Evolutionary conservation across 371 early-diverging fungal species (phyloP).

Genomic region (Apophysomyces sp.): DNA sequence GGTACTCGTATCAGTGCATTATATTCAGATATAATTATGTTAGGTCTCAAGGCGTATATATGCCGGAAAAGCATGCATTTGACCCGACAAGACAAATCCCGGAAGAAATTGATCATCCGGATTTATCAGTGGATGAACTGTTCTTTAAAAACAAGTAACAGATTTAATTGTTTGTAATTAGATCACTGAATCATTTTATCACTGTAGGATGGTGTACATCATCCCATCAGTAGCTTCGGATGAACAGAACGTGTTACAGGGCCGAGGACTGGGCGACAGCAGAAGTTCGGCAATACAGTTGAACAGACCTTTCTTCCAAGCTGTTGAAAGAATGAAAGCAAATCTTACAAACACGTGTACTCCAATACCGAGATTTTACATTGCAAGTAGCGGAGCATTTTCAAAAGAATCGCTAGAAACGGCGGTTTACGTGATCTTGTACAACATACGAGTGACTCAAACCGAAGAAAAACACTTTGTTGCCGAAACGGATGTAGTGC

Average conservation of each 20-base stretch:
- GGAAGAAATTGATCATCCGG: neutral
- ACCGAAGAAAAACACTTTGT: conserved; percentile 19
- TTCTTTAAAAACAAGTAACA: neutral
- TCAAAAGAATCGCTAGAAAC: conserved; percentile 34
- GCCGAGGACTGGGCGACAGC: conserved; percentile 30
- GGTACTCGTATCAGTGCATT: neutral
- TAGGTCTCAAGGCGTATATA: neutral
- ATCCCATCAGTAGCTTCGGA: conserved; percentile 38
- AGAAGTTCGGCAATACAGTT: conserved; percentile 34
- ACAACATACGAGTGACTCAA: conserved; percentile 29
- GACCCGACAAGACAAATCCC: neutral
- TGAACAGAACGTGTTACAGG: conserved; percentile 34
- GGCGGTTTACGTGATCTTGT: conserved; percentile 41
- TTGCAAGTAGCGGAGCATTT: conserved; percentile 46
- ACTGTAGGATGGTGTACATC: conserved; percentile 35
- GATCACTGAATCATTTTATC: neutral
- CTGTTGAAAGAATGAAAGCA: conserved; percentile 34
- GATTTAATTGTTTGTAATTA: neutral
- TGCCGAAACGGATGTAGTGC: conserved; percentile 40
- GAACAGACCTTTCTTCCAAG: conserved; percentile 46
- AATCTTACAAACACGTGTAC: conserved; percentile 20
- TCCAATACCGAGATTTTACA: conserved; percentile 41
- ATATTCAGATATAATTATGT: neutral
- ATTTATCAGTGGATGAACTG: neutral
- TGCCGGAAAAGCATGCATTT: neutral